A percentile compares a stretch with the other conserved stretches of the same genome.
phyloP scores from a whole-genome alignment of 306 rosid genomes.

The Rosa lucieae region DNA sequence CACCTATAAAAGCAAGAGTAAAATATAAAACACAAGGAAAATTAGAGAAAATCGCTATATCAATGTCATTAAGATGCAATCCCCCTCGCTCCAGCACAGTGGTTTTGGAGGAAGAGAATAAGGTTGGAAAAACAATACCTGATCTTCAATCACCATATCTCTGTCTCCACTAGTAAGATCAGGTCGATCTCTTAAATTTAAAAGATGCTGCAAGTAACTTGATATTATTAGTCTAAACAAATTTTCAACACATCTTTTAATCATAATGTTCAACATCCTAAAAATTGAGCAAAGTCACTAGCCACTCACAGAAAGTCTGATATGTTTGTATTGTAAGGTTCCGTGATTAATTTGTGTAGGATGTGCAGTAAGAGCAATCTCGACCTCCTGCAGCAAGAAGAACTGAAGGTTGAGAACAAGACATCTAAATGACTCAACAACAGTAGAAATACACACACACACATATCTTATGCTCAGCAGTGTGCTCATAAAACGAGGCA shows the following conservation, averaged over 20 bases:
- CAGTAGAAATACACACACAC: no score
- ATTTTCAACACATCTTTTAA: slow-evolving; percentile 10
- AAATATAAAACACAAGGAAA: slow-evolving; percentile 2
- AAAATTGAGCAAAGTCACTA: slow-evolving; percentile 2
- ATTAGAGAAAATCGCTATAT: slow-evolving; percentile 8
- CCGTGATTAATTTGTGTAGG: slow-evolving; percentile 97
- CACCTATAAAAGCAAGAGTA: slow-evolving; percentile 55
- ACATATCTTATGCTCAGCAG: neutral
- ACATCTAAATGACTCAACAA: no score
- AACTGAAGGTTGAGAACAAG: slow-evolving; percentile 17
- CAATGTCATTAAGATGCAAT: slow-evolving; percentile 3
- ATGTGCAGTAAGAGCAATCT: slow-evolving; percentile 90
- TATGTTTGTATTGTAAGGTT: slow-evolving; percentile 82
- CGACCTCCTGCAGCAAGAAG: slow-evolving; percentile 64
- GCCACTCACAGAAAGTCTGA: slow-evolving; percentile 75
- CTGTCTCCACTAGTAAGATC: slow-evolving; percentile 79
- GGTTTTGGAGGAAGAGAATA: slow-evolving; percentile 27
- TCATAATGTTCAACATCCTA: neutral
- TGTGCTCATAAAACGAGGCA: neutral
- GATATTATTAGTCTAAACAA: slow-evolving; percentile 28
- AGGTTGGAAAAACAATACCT: slow-evolving; percentile 54
- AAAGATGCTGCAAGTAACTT: slow-evolving; percentile 61
- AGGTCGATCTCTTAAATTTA: slow-evolving; percentile 81
- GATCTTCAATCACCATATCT: slow-evolving; percentile 88
- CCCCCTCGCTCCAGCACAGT: slow-evolving; percentile 10